phyloP scores from a whole-genome alignment of 805 yeast genomes.

The Ogataea trehalophila region DNA sequence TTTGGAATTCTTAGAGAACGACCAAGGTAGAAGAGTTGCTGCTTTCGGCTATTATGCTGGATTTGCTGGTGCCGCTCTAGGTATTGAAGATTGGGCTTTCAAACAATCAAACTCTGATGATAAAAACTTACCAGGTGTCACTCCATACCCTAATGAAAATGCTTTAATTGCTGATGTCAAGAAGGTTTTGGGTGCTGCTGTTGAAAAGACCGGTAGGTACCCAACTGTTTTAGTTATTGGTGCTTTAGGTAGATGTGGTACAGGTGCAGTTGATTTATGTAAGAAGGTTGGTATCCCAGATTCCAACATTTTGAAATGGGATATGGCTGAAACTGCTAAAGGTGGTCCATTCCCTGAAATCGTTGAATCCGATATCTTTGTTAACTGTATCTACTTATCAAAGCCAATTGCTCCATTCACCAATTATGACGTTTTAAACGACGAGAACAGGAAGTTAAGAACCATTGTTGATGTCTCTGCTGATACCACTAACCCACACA shows the following conservation, averaged over 20 bases:
- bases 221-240: slow-evolving; percentile 91
- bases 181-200: slow-evolving; percentile 51
- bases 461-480: slow-evolving; percentile 98
- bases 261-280: slow-evolving; percentile 89
- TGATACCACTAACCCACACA: slow-evolving; percentile 97
- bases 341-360: slow-evolving; percentile 98
- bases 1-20: slow-evolving; percentile 90
- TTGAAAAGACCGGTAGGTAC: slow-evolving; percentile 51
- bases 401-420: slow-evolving; percentile 92
- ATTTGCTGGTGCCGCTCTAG: slow-evolving; percentile 99
- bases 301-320: slow-evolving; percentile 84
- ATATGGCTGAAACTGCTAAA: slow-evolving; percentile 89
- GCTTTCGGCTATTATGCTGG: slow-evolving; percentile 99
- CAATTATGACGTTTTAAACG: slow-evolving; percentile 62
- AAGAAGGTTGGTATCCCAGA: slow-evolving; percentile 85
- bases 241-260: slow-evolving; percentile 97
- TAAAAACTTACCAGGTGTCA: slow-evolving; percentile 71
- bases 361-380: slow-evolving; percentile 79
- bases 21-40: slow-evolving; percentile 96
- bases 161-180: slow-evolving; percentile 71
- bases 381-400: slow-evolving; percentile 94
- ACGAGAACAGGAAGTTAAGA: slow-evolving; percentile 67
- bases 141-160: slow-evolving; percentile 78
- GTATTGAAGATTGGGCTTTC: slow-evolving; percentile 90
- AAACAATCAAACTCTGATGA: slow-evolving; percentile 68